phyloP scores from a whole-genome alignment of 140 eudicot genomes.

The Anethum foeniculum region DNA sequence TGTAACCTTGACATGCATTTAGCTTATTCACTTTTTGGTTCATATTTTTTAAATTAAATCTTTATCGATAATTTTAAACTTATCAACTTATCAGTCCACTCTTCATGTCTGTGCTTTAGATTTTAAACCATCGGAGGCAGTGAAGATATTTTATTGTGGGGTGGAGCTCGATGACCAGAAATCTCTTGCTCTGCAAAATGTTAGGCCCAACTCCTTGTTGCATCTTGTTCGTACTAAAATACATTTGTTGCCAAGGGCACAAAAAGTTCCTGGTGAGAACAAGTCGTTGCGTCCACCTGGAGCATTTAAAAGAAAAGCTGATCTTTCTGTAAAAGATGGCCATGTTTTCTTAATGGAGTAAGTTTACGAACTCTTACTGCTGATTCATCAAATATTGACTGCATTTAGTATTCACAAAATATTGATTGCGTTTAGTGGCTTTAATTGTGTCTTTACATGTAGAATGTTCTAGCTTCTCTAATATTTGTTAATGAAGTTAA shows the following conservation, averaged over 20 bases:
- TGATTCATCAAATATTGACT: background rate
- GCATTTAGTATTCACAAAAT: background rate
- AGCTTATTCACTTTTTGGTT: background rate
- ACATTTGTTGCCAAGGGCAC: constrained; percentile 77
- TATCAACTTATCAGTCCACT: background rate
- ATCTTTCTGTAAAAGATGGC: constrained; percentile 93
- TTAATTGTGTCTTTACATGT: background rate
- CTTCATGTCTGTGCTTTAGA: constrained; percentile 32
- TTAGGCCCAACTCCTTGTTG: constrained; percentile 75
- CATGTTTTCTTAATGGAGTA: constrained; percentile 95
- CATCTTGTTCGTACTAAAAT: constrained; percentile 92
- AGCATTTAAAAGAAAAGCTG: constrained; percentile 96
- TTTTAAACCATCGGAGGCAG: constrained; percentile 75
- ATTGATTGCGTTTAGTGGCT: background rate
- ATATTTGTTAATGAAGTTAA: background rate
- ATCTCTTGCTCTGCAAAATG: constrained; percentile 74
- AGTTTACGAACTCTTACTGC: constrained; percentile 23
- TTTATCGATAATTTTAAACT: background rate
- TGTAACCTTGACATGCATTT: background rate
- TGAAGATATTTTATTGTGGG: constrained; percentile 70
- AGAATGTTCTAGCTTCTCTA: background rate
- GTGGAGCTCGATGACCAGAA: constrained; percentile 76
- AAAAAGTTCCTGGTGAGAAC: constrained; percentile 88
- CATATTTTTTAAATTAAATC: background rate
- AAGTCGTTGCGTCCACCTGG: constrained; percentile 98